Evolutionary conservation across 2,329 filamentous ascomycete genomes (phyloP).

Genomic region (Leptographium galeiforme): DNA sequence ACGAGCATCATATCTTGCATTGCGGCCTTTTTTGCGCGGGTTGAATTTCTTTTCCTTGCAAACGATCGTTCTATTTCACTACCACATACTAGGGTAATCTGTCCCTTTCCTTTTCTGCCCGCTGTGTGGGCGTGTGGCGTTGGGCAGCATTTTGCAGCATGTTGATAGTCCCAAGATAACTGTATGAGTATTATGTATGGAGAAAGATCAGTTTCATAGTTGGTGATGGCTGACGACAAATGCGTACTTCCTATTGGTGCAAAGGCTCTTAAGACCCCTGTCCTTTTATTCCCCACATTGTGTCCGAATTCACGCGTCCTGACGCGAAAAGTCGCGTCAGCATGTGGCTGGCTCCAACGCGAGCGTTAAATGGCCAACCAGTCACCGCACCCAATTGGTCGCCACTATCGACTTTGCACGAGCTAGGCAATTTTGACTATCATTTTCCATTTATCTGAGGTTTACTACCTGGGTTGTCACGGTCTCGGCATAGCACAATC

Average conservation of each 20-base stretch:
- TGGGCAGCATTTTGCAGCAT: background rate
- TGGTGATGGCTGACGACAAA: too few species aligned
- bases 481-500: background rate
- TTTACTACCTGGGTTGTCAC: background rate
- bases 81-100: background rate
- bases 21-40: background rate
- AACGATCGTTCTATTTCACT: background rate
- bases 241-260: background rate
- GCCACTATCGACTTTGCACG: too few species aligned
- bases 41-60: background rate
- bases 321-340: slow-evolving; percentile 7
- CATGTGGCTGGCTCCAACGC: background rate
- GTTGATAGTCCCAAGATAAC: background rate
- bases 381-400: background rate
- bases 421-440: background rate
- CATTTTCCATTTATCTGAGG: background rate
- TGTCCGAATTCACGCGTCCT: background rate
- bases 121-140: background rate
- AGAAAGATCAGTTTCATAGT: too few species aligned
- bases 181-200: too few species aligned
- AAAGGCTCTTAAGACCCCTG: background rate
- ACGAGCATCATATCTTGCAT: background rate
- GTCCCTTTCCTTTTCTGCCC: background rate
- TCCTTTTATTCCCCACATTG: background rate
- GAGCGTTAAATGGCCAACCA: background rate